phyloP scores from a whole-genome alignment of 495 filamentous ascomycete genomes.

The Halenospora varia region DNA sequence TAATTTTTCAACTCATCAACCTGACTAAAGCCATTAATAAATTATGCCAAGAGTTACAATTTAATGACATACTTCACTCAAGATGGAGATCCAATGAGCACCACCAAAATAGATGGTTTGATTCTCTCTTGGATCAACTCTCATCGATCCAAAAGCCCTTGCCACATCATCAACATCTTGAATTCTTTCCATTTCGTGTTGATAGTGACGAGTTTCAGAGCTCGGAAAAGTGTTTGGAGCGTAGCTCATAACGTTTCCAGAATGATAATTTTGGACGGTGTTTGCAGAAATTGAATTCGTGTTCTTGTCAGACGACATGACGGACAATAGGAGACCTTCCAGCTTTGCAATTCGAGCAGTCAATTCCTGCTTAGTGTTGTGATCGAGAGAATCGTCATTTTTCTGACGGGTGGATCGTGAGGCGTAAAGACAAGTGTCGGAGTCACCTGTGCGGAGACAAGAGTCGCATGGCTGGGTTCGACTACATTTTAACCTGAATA shows the following conservation, averaged over 20 bases:
- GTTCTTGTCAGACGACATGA: too few species aligned
- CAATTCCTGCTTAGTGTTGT: neutral
- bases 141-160: neutral
- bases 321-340: neutral
- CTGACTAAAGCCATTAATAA: neutral
- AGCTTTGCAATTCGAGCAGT: conserved; percentile 1
- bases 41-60: neutral
- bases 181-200: neutral
- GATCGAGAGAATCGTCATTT: neutral
- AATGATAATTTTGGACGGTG: too few species aligned
- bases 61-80: neutral
- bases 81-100: conserved; percentile 4
- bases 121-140: neutral
- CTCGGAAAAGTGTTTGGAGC: too few species aligned
- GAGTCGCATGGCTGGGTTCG: conserved; percentile 2
- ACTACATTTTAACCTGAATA: conserved; percentile 5
- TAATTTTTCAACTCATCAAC: neutral
- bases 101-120: conserved; percentile 3
- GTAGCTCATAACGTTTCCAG: too few species aligned
- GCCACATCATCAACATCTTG: neutral
- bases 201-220: too few species aligned
- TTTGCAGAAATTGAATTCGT: too few species aligned
- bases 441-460: neutral
- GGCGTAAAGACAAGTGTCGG: neutral
- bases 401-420: neutral